phyloP scores from a whole-genome alignment of 805 yeast genomes.

The Zygoascus ofunaensis region DNA sequence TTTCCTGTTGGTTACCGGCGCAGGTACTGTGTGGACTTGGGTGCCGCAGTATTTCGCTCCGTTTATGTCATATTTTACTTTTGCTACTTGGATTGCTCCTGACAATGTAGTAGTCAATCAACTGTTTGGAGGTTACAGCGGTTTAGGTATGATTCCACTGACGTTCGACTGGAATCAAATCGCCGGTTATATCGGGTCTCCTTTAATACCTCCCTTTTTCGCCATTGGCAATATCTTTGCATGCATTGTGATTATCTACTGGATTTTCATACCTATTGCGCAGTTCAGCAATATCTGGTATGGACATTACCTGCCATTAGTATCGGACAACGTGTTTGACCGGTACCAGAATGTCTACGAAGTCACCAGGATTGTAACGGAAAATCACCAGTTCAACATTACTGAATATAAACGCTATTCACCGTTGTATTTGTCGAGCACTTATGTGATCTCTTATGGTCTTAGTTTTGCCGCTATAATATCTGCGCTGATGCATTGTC shows the following conservation, averaged over 20 bases:
- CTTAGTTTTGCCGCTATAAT: constrained; percentile 54
- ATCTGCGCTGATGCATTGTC: constrained; percentile 50
- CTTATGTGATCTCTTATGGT: constrained; percentile 54
- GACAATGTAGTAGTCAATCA: constrained; percentile 52
- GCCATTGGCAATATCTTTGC: constrained; percentile 37
- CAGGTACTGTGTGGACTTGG: constrained; percentile 46
- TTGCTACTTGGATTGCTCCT: constrained; percentile 59
- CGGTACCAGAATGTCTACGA: constrained; percentile 43
- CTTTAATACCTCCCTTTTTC: constrained; percentile 53
- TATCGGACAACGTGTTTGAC: constrained; percentile 41
- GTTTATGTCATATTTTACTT: constrained; percentile 47
- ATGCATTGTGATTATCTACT: constrained; percentile 42
- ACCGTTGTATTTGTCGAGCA: constrained; percentile 51
- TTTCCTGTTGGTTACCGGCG: constrained; percentile 35
- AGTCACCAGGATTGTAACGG: constrained; percentile 40
- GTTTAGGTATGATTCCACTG: constrained; percentile 56
- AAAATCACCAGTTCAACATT: constrained; percentile 30
- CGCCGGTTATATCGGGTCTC: constrained; percentile 47
- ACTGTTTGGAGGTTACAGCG: constrained; percentile 52
- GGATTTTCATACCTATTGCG: constrained; percentile 46
- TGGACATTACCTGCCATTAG: constrained; percentile 51
- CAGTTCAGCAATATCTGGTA: constrained; percentile 50
- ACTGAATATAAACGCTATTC: constrained; percentile 48
- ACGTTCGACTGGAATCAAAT: constrained; percentile 65
- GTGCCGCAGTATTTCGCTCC: constrained; percentile 52